Base-by-base conservation (phyloP, 1,284 basidiomycete genomes). In the Mycosarcoma maydis region DNA sequence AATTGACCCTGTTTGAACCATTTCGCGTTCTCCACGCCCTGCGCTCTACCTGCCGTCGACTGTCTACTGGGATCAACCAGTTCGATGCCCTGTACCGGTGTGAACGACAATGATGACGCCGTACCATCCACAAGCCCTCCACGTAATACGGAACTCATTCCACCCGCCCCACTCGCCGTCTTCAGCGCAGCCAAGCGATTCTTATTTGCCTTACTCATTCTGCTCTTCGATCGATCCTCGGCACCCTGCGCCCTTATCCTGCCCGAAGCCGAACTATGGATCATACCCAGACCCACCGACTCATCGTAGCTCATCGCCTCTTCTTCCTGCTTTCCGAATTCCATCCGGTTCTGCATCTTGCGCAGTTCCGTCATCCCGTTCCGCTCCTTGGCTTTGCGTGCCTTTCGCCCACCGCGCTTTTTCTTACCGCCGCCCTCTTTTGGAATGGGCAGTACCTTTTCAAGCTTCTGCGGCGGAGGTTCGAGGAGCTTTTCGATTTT, bases 251-350 rank as follows among this genome's bases (percentile, higher is more conserved):
- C 94, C 52, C 95, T 86, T 41, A 98, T 90, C 82, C 91, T 92
- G 27, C 95, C 95, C 16, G 89, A 89, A 17, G 87, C 85, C 47
- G 86, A 87, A 40, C 92, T 92, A 68, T 68, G 62, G 39, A 98
- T 92, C 94, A 98, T 98, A 68, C 96, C 96, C 80, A 98, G 83
- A 6, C 96, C 96, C 83, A 94, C 91, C 11, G 92, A 94, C 85
- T 98, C 90, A 84, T 97, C 96, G 79, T 94, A 96, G 19, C 93
- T 92, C 33, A 92, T 94, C 20, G 94, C 90, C 83, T 99, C 96
- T 77, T 95, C 90, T 82, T 98, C 96, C 2, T 90, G 90, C 83
- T 95, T 90, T 51, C 96, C 96, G 76, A 99, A 98, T 68, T 87
- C 89, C 89, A 98, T 90, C 42, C 96, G 88, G 83, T 99, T 99